phyloP scores from a whole-genome alignment of 768 basidiomycete genomes.

The Pleurotus ostreatus region DNA sequence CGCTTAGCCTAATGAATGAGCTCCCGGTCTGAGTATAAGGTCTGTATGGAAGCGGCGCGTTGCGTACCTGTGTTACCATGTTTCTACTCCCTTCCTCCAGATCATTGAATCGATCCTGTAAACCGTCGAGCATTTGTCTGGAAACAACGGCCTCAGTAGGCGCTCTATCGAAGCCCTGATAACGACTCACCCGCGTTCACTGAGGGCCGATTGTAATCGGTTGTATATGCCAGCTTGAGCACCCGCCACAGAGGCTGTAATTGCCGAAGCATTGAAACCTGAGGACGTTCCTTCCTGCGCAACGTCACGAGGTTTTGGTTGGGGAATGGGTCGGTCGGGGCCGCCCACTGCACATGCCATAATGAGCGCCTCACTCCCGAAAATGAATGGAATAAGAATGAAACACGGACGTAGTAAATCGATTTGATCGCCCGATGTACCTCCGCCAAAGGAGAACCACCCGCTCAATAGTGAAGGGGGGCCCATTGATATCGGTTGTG shows the following conservation, averaged over 20 bases:
- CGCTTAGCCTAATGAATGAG: conserved; percentile 47
- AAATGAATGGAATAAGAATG: not conserved
- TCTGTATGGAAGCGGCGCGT: not conserved
- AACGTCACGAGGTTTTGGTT: not conserved
- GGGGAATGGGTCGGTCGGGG: conserved; percentile 53
- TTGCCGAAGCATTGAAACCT: conserved; percentile 12
- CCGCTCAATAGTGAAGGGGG: conserved; percentile 52
- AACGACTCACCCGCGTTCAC: conserved; percentile 57
- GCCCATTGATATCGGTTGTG: conserved; percentile 57
- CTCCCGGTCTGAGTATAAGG: no score
- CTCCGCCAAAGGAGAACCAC: conserved; percentile 49
- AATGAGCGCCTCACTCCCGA: not conserved
- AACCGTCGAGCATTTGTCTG: conserved; percentile 59
- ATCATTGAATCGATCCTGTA: conserved; percentile 60
- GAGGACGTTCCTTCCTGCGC: conserved; percentile 3
- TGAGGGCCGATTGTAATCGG: conserved; percentile 47
- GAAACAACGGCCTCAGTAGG: not conserved
- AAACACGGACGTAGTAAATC: conserved; percentile 51
- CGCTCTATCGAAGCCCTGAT: not conserved
- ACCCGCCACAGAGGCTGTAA: conserved; percentile 30
- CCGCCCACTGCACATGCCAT: conserved; percentile 49
- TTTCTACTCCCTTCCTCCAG: conserved; percentile 63
- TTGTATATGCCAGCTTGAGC: conserved; percentile 39
- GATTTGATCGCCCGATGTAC: conserved; percentile 54
- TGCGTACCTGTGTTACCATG: conserved; percentile 58